Base-by-base conservation (phyloP, 176 grass and related monocot species). In the Thinopyrum elongatum region DNA sequence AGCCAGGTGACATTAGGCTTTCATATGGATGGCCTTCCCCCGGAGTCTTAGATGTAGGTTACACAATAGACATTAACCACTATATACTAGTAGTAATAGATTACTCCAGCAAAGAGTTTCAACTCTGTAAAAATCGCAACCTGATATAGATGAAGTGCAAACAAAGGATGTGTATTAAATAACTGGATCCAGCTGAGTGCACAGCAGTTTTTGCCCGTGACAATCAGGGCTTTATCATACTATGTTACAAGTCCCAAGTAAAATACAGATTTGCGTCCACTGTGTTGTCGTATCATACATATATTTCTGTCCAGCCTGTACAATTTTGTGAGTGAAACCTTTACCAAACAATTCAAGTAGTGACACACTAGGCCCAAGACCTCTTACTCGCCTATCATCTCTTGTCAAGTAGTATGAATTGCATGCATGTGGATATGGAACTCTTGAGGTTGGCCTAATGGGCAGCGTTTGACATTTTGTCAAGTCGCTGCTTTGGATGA, bases 401-500 rank as follows among this genome's bases (percentile, higher is more conserved):
- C 33, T 72, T 64, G 26, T 35, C 77, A 72, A 49, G 71, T 49
- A 36, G 13, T n/a, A n/a, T n/a, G 33, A 46, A 10, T 14, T 13
- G 35, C 51, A 53, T 53, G 49, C 49, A 86, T 71, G 42, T 57
- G 46, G 74, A 14, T 41, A 76, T 23, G 21, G 72, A 78, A 85
- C 33, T 39, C 74, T 70, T 39, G 10, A 6, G 11, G 47, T 41
- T 21, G 62, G 55, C 34, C 22, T 14, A 57, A 38, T 42, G 83
- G 62, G 62, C 46, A 59, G 21, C 22, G 12, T 68, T 39, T 78
- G 33, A 69, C 84, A 36, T 57, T 34, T 69, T 69, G 42, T 3
- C 65, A 72, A 33, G 26, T 8, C 44, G 26, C 1, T 61, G 49
- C 65, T 59, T 71, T 61, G 19, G 58, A 16, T 49, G 53, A 27